Evolutionary conservation across 768 basidiomycete genomes (phyloP).

Genomic region (Russula griseocarnosa): DNA sequence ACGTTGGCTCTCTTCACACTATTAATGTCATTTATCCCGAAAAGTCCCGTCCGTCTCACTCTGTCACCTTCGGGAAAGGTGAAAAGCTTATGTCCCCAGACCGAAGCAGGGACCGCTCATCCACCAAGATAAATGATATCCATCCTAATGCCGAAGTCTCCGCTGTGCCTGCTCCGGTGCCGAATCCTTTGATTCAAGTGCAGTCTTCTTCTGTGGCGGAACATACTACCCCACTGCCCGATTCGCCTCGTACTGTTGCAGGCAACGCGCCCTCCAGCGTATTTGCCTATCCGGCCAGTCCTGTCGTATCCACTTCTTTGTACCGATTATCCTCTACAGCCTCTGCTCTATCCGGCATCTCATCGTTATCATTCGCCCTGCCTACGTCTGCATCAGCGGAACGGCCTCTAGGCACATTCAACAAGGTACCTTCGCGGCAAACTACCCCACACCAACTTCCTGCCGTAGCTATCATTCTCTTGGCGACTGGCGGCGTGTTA

Average conservation of each 20-base stretch:
- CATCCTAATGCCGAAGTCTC: slow-evolving; percentile 36
- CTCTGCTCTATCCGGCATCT: slow-evolving; percentile 6
- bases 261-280: slow-evolving; percentile 9
- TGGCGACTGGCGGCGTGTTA: slow-evolving; percentile 51
- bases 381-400: slow-evolving; percentile 17
- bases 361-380: neutral
- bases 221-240: slow-evolving; percentile 32
- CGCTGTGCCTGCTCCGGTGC: slow-evolving; percentile 48
- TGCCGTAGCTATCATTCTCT: slow-evolving; percentile 47
- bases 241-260: slow-evolving; percentile 17
- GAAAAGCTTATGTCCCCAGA: slow-evolving; percentile 4
- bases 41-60: slow-evolving; percentile 8
- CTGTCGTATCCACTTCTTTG: neutral
- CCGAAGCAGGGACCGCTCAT: slow-evolving; percentile 10
- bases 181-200: slow-evolving; percentile 37
- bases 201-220: slow-evolving; percentile 14
- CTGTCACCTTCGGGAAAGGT: neutral
- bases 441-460: slow-evolving; percentile 40
- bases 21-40: slow-evolving; percentile 23
- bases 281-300: slow-evolving; percentile 1
- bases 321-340: neutral
- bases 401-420: slow-evolving; percentile 20
- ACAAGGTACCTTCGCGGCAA: slow-evolving; percentile 15
- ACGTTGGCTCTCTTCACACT: slow-evolving; percentile 13
- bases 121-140: slow-evolving; percentile 16